These are phyloP conservation scores for Chlorella sp. DNA, from an alignment of 139 green algal genomes.

Conservation along the genomic window DNA sequence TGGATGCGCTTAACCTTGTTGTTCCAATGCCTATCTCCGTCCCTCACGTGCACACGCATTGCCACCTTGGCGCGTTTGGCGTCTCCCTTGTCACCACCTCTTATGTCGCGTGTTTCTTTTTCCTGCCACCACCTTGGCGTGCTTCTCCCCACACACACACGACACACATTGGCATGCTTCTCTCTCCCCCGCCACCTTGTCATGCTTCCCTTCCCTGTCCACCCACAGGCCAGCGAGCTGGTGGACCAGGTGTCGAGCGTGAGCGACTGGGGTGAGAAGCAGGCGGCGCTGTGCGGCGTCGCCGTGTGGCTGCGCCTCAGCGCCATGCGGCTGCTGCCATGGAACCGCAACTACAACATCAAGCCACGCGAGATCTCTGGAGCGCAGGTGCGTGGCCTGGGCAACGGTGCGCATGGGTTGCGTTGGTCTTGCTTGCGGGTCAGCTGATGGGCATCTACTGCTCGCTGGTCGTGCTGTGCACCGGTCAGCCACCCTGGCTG, in stretches of 20 bases:
- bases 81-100: not conserved
- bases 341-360: slow-evolving; percentile 77
- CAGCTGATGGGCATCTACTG: too few species aligned
- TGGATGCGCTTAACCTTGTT: too few species aligned
- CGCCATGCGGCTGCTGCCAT: slow-evolving; percentile 23
- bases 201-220: not conserved
- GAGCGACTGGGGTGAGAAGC: not conserved
- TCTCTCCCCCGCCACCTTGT: not conserved
- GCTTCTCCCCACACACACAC: not conserved
- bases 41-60: too few species aligned
- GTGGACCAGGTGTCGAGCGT: slow-evolving; percentile 10
- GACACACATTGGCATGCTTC: not conserved
- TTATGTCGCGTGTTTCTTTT: not conserved
- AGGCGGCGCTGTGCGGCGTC: slow-evolving; percentile 11
- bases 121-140: not conserved
- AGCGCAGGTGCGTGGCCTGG: slow-evolving; percentile 32
- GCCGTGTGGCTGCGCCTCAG: slow-evolving; percentile 23
- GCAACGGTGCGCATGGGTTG: not conserved
- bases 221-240: slow-evolving; percentile 13
- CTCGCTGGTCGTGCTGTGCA: too few species aligned
- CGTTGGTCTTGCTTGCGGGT: too few species aligned
- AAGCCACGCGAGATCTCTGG: slow-evolving; percentile 66
- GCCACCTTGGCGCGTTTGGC: not conserved
- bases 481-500: too few species aligned
- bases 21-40: too few species aligned